Percentiles rank a stretch among this genome's conserved stretches.
phyloP scores from a whole-genome alignment of 176 grass and related monocot genomes.

The Juncus effusus region DNA sequence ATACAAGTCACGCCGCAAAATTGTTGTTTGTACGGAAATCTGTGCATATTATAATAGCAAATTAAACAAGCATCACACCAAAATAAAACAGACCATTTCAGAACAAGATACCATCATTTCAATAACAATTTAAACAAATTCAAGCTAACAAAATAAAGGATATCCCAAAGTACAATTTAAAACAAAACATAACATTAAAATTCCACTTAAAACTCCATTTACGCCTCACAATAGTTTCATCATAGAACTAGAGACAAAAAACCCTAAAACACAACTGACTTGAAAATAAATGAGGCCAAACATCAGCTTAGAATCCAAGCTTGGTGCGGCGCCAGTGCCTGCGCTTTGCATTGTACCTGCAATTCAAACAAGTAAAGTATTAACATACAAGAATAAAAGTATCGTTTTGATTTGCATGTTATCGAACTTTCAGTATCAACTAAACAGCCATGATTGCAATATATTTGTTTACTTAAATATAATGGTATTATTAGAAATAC shows the following conservation, averaged over 20 bases:
- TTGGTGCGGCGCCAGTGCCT: constrained; percentile 99
- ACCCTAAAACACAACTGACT: constrained; percentile 26
- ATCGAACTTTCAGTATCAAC: neutral
- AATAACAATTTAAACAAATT: neutral
- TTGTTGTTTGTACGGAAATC: too few species aligned
- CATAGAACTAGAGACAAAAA: constrained; percentile 31
- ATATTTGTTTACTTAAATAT: too few species aligned
- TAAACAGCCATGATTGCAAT: too few species aligned
- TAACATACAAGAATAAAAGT: too few species aligned
- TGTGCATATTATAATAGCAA: neutral
- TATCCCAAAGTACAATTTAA: constrained; percentile 5
- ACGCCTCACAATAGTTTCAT: constrained; percentile 36
- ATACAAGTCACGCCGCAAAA: neutral
- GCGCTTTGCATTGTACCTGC: constrained; percentile 97
- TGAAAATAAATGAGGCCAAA: constrained; percentile 7
- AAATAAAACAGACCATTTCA: neutral
- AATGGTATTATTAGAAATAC: too few species aligned
- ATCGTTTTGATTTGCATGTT: too few species aligned
- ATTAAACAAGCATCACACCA: neutral
- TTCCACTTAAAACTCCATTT: constrained; percentile 36
- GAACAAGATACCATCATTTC: constrained; percentile 1
- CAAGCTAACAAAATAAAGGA: constrained; percentile 1
- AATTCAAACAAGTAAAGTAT: neutral
- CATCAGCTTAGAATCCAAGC: constrained; percentile 68
- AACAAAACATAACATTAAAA: constrained; percentile 23